A percentile compares a stretch with the other conserved stretches of the same genome.
phyloP scores from a whole-genome alignment of 108 stramenopile species.

The Nannochloropsis gaditana region DNA sequence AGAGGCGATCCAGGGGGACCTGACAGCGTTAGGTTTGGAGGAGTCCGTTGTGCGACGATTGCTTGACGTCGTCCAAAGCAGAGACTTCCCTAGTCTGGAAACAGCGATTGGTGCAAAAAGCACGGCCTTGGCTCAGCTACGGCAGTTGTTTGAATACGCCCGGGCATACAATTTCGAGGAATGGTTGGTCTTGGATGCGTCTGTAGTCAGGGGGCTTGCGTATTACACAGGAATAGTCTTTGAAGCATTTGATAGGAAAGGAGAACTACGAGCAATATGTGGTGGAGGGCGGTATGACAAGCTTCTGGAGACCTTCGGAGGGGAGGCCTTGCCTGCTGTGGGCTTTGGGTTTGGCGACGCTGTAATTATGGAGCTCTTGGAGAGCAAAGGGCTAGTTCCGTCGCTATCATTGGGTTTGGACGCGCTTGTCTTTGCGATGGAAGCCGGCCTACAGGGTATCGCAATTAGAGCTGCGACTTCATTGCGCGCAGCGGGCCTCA shows the following conservation, averaged over 20 bases:
- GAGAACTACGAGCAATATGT: slow-evolving; percentile 89
- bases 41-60: slow-evolving; percentile 69
- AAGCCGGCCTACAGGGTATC: slow-evolving; percentile 50
- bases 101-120: slow-evolving; percentile 72
- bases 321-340: slow-evolving; percentile 81
- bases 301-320: slow-evolving; percentile 88
- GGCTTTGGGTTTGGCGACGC: slow-evolving; percentile 99
- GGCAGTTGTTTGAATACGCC: slow-evolving; percentile 62
- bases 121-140: slow-evolving; percentile 71
- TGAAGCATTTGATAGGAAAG: slow-evolving; percentile 91
- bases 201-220: slow-evolving; percentile 88
- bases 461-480: slow-evolving; percentile 62
- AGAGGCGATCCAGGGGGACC: slow-evolving; percentile 78
- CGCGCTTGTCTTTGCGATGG: slow-evolving; percentile 75
- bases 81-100: slow-evolving; percentile 69
- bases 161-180: slow-evolving; percentile 76
- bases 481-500: slow-evolving; percentile 67
- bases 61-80: slow-evolving; percentile 70
- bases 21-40: slow-evolving; percentile 76
- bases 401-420: slow-evolving; percentile 57
- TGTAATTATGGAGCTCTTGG: slow-evolving; percentile 89
- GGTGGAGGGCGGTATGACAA: slow-evolving; percentile 96
- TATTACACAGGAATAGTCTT: slow-evolving; percentile 97
- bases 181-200: slow-evolving; percentile 91
- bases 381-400: slow-evolving; percentile 76